phyloP scores from a whole-genome alignment of 148 eudicot genomes.

The Fagopyrum homotropicum region DNA sequence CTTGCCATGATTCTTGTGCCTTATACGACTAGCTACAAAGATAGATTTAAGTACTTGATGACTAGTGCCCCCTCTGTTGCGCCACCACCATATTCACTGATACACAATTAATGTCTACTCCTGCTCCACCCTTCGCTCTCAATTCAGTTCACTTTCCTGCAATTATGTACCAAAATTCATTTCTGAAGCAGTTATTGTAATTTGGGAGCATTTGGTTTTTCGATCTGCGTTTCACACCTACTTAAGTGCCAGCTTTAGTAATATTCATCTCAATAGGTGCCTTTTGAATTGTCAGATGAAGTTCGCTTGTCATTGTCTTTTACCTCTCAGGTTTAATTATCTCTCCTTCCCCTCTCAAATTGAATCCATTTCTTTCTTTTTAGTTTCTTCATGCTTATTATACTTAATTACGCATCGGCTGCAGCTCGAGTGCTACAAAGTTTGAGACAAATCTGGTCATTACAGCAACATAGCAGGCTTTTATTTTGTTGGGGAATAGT shows the following conservation, averaged over 20 bases:
- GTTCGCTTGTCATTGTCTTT: constrained; percentile 31
- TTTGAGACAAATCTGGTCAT: constrained; percentile 18
- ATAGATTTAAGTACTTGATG: not conserved
- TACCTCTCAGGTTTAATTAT: not conserved
- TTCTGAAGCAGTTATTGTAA: not conserved
- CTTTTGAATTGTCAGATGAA: constrained; percentile 32
- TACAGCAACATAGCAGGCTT: not conserved
- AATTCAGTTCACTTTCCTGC: not conserved
- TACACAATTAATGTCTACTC: not conserved
- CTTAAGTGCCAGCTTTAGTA: not conserved
- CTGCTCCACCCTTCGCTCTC: constrained; percentile 5
- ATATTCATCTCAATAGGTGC: not conserved
- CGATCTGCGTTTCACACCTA: constrained; percentile 18
- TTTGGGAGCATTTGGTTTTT: not conserved
- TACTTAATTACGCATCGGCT: not conserved
- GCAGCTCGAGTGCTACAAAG: constrained; percentile 18
- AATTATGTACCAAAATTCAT: not conserved
- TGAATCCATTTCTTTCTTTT: not conserved
- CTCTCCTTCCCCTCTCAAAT: constrained; percentile 1
- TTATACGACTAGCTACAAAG: not conserved
- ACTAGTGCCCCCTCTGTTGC: not conserved
- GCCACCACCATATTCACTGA: not conserved
- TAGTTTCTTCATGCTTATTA: not conserved
- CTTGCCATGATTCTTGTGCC: not conserved
- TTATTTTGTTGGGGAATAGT: constrained; percentile 34